phyloP scores from a whole-genome alignment of 768 basidiomycete genomes.

The Austroboletus eburneus region DNA sequence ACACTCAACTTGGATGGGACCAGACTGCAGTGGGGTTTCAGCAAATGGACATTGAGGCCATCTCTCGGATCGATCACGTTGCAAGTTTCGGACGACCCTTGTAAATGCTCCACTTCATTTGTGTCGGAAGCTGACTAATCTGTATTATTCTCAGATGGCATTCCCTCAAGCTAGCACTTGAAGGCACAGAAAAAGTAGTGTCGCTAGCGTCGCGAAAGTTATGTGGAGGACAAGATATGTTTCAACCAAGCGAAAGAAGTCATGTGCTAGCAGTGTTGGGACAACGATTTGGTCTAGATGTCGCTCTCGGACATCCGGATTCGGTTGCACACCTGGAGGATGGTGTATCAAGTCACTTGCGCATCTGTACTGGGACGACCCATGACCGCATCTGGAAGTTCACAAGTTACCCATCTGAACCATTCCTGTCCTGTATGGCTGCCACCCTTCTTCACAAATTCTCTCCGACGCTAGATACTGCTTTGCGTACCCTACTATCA shows the following conservation, averaged over 20 bases:
- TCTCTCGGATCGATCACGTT: background rate
- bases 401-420: slow-evolving; percentile 9
- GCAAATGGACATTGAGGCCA: background rate
- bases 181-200: background rate
- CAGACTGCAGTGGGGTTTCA: background rate
- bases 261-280: background rate
- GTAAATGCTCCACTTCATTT: background rate
- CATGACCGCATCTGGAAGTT: slow-evolving; percentile 4
- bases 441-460: background rate
- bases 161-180: background rate
- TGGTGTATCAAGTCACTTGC: slow-evolving; percentile 8
- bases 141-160: background rate
- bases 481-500: background rate
- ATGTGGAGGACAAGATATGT: background rate
- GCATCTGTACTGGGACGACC: slow-evolving; percentile 2
- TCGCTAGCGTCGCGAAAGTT: background rate
- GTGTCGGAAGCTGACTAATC: background rate
- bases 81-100: slow-evolving; percentile 1
- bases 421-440: slow-evolving; percentile 4
- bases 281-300: background rate
- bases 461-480: background rate
- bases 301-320: background rate
- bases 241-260: background rate
- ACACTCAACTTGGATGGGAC: slow-evolving; percentile 2
- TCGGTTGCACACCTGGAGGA: background rate